Evolutionary conservation across 495 filamentous ascomycete species (phyloP).

Genomic region (Penicillium canescens): DNA sequence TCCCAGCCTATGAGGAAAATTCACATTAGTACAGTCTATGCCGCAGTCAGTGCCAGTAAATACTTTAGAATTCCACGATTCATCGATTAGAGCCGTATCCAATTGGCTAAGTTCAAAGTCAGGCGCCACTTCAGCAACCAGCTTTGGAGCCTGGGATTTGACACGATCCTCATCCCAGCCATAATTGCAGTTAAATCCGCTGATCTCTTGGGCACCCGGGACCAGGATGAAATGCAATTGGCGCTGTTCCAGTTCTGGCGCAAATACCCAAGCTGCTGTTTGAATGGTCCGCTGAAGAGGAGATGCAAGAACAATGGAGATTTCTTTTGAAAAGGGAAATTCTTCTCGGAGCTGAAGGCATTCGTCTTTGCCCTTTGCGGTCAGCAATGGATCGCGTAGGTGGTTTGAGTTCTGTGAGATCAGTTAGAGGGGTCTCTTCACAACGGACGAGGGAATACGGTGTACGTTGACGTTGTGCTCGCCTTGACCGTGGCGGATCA

Average conservation of each 20-base stretch:
- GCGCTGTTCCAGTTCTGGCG: constrained; percentile 9
- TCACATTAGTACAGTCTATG: not conserved
- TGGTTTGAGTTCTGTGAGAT: constrained; percentile 13
- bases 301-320: constrained; percentile 16
- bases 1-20: constrained; percentile 9
- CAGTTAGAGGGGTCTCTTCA: not conserved
- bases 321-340: constrained; percentile 7
- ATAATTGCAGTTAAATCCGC: constrained; percentile 12
- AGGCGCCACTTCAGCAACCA: constrained; percentile 8
- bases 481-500: constrained; percentile 19
- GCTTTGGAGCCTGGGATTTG: constrained; percentile 2
- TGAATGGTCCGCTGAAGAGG: constrained; percentile 21
- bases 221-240: constrained; percentile 17
- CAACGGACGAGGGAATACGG: not conserved
- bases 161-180: constrained; percentile 7
- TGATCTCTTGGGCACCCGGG: constrained; percentile 21
- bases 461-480: constrained; percentile 23
- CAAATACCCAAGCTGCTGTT: constrained; percentile 19
- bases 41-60: not conserved
- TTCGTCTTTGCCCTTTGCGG: constrained; percentile 17
- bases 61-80: constrained; percentile 25
- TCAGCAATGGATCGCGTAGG: constrained; percentile 17
- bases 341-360: constrained; percentile 11
- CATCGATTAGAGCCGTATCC: constrained; percentile 11
- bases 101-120: constrained; percentile 4